Evolutionary conservation across 116 monocot species (phyloP).

Genomic region (Zostera marina): DNA sequence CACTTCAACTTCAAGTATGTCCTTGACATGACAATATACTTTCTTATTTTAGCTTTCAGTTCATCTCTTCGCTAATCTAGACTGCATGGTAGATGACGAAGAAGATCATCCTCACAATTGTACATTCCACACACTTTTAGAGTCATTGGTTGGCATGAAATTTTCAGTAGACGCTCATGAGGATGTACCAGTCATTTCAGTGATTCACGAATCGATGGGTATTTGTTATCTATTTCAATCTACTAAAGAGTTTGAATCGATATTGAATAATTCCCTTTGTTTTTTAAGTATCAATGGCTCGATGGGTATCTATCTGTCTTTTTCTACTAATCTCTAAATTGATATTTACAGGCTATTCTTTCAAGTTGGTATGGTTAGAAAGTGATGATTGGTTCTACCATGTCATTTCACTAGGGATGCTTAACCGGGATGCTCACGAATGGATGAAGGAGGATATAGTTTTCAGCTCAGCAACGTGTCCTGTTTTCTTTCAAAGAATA

Average conservation of each 20-base stretch:
- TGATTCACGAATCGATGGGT: constrained; percentile 63
- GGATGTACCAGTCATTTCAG: constrained; percentile 28
- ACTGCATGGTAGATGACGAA: constrained; percentile 16
- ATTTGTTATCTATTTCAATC: constrained; percentile 3
- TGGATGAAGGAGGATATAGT: constrained; percentile 91
- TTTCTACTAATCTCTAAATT: background rate
- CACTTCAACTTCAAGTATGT: constrained; percentile 3
- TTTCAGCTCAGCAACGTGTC: constrained; percentile 57
- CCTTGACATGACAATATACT: background rate
- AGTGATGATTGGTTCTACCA: constrained; percentile 33
- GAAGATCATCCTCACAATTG: constrained; percentile 12
- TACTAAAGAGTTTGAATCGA: no score
- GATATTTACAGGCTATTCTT: constrained; percentile 50
- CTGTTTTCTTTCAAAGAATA: constrained; percentile 52
- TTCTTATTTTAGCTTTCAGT: background rate
- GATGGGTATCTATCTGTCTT: background rate
- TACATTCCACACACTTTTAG: constrained; percentile 38
- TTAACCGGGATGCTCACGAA: constrained; percentile 48
- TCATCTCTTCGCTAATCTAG: background rate
- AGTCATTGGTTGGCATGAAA: constrained; percentile 46
- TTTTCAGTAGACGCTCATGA: constrained; percentile 29
- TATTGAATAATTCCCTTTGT: background rate
- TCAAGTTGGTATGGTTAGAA: constrained; percentile 44
- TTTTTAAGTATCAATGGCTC: background rate
- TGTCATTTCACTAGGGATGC: constrained; percentile 50